phyloP scores from a whole-genome alignment of 2,329 filamentous ascomycete species.

The Colletotrichum magnum region DNA sequence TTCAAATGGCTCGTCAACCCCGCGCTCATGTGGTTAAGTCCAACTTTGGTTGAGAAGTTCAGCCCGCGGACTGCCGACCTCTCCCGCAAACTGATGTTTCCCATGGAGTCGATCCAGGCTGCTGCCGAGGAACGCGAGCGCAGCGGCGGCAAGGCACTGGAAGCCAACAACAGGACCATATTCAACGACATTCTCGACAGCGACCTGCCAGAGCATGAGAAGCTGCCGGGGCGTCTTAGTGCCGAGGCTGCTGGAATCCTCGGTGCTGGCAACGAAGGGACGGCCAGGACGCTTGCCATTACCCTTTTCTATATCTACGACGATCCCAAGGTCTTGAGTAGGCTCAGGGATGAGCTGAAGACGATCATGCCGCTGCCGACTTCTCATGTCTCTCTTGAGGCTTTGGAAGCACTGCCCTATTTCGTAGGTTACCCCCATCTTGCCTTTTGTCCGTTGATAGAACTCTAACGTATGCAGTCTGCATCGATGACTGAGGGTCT shows the following conservation, averaged over 20 bases:
- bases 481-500: not conserved
- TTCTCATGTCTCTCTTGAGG: not conserved
- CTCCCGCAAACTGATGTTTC: not conserved
- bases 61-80: not conserved
- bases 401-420: not conserved
- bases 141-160: not conserved
- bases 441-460: too few species aligned
- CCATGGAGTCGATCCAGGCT: not conserved
- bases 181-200: not conserved
- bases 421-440: not conserved
- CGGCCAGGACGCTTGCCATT: not conserved
- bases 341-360: not conserved
- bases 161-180: not conserved
- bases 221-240: not conserved
- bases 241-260: not conserved
- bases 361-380: not conserved
- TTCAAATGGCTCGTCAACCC: not conserved
- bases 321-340: not conserved
- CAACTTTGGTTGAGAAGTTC: not conserved
- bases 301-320: not conserved
- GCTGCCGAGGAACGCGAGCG: not conserved
- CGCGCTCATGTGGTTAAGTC: not conserved
- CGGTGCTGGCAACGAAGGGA: not conserved
- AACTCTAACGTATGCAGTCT: not conserved
- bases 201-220: constrained; percentile 2